Evolutionary conservation across 768 basidiomycete species (phyloP).

Genomic region (Russula emetica): DNA sequence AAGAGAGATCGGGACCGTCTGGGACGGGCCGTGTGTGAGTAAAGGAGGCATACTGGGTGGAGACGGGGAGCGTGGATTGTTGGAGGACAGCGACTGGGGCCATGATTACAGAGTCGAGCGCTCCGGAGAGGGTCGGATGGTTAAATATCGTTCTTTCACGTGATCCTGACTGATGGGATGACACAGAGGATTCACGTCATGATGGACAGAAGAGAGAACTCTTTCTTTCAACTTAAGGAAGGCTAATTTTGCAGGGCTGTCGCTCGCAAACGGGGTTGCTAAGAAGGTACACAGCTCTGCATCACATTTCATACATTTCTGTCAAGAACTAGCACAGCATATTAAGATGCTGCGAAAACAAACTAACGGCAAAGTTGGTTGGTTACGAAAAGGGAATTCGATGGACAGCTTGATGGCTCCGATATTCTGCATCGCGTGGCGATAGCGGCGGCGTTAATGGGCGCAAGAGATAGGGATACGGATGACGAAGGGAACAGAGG

Average conservation of each 20-base stretch:
- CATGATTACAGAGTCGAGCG: conserved; percentile 9
- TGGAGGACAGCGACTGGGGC: conserved; percentile 15
- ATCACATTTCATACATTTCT: background rate
- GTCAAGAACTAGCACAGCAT: background rate
- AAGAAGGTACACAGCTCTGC: background rate
- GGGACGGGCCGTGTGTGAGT: background rate
- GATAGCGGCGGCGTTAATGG: background rate
- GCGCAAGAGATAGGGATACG: background rate
- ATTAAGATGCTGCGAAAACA: background rate
- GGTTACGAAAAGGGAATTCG: background rate
- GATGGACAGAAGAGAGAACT: too few relatives aligned
- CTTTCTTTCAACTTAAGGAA: too few relatives aligned
- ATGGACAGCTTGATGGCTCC: background rate
- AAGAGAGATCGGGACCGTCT: conserved; percentile 17
- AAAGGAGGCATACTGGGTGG: background rate
- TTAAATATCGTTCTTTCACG: background rate
- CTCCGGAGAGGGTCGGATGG: background rate
- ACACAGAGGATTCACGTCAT: background rate
- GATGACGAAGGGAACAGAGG: background rate
- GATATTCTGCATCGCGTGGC: background rate
- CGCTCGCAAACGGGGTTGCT: too few relatives aligned
- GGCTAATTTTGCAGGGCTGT: too few relatives aligned
- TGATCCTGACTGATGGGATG: background rate
- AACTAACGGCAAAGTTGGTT: background rate
- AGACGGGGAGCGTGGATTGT: background rate